Percentiles rank a stretch among this genome's conserved stretches.
phyloP scores from a whole-genome alignment of 257 asterid species.

The Haberlea rhodopensis region DNA sequence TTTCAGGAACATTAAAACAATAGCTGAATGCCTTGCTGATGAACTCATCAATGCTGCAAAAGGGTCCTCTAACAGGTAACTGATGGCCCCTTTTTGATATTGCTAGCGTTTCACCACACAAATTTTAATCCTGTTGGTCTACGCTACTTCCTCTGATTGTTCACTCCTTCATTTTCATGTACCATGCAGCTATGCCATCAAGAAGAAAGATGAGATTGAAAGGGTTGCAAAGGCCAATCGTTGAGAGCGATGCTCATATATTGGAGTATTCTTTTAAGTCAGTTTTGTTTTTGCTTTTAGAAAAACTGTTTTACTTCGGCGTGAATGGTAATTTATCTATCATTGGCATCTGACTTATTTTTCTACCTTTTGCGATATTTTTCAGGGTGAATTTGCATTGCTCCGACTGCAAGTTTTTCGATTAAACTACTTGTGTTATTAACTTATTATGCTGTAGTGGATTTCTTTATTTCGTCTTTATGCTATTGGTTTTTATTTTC shows the following conservation, averaged over 20 bases:
- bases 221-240: conserved; percentile 82
- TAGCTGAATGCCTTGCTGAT: conserved; percentile 84
- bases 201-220: conserved; percentile 78
- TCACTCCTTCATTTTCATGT: not conserved
- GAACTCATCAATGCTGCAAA: conserved; percentile 85
- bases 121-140: too few relatives aligned
- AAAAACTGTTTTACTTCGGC: not conserved
- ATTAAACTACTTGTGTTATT: not conserved
- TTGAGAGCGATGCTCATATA: conserved; percentile 29
- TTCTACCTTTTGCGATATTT: too few relatives aligned
- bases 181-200: conserved; percentile 58
- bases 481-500: not conserved
- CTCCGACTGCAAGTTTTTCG: not conserved
- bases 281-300: not conserved
- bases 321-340: not conserved
- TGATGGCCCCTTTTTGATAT: not conserved
- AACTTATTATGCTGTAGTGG: not conserved
- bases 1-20: conserved; percentile 66
- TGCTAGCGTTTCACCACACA: not conserved
- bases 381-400: too few relatives aligned
- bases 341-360: not conserved
- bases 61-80: conserved; percentile 74
- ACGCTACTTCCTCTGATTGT: not conserved
- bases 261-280: not conserved
- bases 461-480: not conserved